A percentile compares a stretch with the other conserved stretches of the same genome.
These are phyloP conservation scores for Citrus sp. DNA, from an alignment of 345 rosid species.

Conservation along the genomic window DNA sequence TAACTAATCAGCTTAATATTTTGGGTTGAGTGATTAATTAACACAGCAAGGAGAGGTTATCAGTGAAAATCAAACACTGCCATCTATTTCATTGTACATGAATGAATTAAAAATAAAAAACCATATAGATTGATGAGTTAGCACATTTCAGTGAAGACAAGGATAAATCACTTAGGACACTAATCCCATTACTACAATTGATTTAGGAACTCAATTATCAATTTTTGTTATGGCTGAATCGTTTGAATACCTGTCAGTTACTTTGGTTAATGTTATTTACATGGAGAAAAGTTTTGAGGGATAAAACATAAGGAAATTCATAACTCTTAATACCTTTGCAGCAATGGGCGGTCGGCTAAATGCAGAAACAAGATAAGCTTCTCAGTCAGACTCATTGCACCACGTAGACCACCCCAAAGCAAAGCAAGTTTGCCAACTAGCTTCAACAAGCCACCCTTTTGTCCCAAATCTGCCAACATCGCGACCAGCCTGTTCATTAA, in stretches of 20 bases:
- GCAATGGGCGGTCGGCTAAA: conserved; percentile 72
- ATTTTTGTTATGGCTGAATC: too few species aligned
- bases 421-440: conserved; percentile 90
- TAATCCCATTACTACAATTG: neutral
- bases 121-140: neutral
- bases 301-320: neutral
- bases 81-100: neutral
- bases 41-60: neutral
- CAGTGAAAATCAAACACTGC: neutral
- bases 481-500: conserved; percentile 66
- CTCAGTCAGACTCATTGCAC: conserved; percentile 89
- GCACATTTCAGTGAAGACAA: neutral
- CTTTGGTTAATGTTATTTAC: neutral
- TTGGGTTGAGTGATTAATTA: neutral
- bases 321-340: conserved; percentile 60
- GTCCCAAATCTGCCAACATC: conserved; percentile 82
- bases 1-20: neutral
- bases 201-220: too few species aligned
- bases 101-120: neutral
- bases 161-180: neutral
- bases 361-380: conserved; percentile 71
- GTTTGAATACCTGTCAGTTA: neutral
- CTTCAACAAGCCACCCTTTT: conserved; percentile 85
- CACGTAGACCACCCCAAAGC: conserved; percentile 99
- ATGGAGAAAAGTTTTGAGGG: neutral